Evolutionary conservation across 2,329 filamentous ascomycete species (phyloP), one percentile per base, ranked within the genome.

Genomic region (Stylonectria norvegica): DNA sequence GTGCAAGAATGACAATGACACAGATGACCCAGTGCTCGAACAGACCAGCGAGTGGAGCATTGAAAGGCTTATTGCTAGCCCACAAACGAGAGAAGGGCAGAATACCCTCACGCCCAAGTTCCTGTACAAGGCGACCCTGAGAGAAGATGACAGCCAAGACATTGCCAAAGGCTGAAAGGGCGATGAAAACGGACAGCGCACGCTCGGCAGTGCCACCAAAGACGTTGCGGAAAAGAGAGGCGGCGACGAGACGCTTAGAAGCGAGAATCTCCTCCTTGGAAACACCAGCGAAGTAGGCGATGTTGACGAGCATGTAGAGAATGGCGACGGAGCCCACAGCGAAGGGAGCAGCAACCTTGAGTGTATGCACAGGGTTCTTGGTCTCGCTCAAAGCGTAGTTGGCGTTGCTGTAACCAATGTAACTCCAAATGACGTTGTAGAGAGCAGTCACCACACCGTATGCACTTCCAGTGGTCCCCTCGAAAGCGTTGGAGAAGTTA

Each of bases 361-460:
- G 70, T 0, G 81, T 86, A 17, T 71, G 70, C 5, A 81, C 73
- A 0, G 82, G 82, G 60, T 84, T 77, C 57, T 73, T 79, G 33
- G 79, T 83, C 66, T 86, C 83, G 55, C 73, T 76, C 20, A 81
- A 67, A 32, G 73, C 78, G 54, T 85, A 83, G 64, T 84, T 84
- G 58, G 79, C 81, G 59, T 84, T 85, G 65, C 71, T 77, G 68
- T 82, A 83, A 17, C 82, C 82, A 49, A 83, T 75, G 53, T 80
- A 86, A 45, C 75, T 80, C 75, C 81, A 86, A 53, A 86, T 81
- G 47, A 86, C 81, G 51, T 85, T 86, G 69, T 84, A 85, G 0
- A 86, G 65, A 0, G 83, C 81, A 1, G 78, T 85, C n/a, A 84
- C 80, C 22, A 84, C 71, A 34, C 79, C 79, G 48, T 86, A 86